phyloP scores from a whole-genome alignment of 2,329 filamentous ascomycete genomes.

The Chrysoporthe cubensis region DNA sequence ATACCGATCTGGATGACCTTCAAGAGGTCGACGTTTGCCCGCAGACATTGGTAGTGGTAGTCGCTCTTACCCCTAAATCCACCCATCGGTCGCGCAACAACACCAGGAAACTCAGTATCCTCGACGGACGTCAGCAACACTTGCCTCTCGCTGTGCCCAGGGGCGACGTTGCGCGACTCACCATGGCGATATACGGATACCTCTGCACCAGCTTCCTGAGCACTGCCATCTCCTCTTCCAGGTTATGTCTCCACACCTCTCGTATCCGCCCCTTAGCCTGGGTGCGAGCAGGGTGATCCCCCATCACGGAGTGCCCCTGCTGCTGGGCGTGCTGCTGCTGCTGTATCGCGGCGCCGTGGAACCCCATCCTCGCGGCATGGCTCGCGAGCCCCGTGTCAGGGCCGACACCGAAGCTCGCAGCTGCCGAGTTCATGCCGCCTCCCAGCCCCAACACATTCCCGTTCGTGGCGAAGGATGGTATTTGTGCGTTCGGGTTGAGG shows the following conservation, averaged over 20 bases:
- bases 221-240: constrained; percentile 87
- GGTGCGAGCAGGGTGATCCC: constrained; percentile 57
- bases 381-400: constrained; percentile 76
- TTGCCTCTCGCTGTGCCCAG: not conserved
- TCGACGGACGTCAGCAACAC: constrained; percentile 42
- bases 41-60: constrained; percentile 97
- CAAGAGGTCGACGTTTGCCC: constrained; percentile 95
- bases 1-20: constrained; percentile 98
- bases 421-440: constrained; percentile 50
- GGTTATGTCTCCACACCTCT: constrained; percentile 93
- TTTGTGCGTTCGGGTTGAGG: constrained; percentile 67
- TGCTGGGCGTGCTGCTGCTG: constrained; percentile 52
- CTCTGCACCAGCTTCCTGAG: constrained; percentile 83
- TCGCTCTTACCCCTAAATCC: constrained; percentile 93
- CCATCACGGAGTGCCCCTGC: constrained; percentile 43
- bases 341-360: constrained; percentile 69
- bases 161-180: constrained; percentile 49
- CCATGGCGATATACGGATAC: constrained; percentile 97
- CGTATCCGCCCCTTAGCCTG: constrained; percentile 80
- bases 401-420: constrained; percentile 59
- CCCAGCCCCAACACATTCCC: constrained; percentile 61
- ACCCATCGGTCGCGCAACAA: constrained; percentile 94
- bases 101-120: constrained; percentile 99
- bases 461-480: constrained; percentile 69
- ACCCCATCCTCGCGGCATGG: constrained; percentile 86